Evolutionary conservation across 495 filamentous ascomycete genomes (phyloP).

Genomic region (Hyphodiscus hymeniophilus): DNA sequence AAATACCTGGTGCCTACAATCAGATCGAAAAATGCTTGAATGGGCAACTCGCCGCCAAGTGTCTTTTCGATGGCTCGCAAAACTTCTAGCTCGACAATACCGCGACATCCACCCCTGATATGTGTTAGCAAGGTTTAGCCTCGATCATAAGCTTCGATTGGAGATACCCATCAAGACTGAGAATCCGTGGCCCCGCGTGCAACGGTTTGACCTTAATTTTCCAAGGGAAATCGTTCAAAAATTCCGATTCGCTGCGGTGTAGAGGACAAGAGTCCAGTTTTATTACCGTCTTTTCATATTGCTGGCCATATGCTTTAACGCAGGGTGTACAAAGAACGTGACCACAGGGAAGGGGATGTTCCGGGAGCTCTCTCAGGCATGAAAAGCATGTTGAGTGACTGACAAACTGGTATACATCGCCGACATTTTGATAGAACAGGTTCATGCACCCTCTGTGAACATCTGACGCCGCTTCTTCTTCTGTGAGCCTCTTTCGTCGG

Average conservation of each 20-base stretch:
- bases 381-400: conserved; percentile 42
- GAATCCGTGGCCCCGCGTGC: conserved; percentile 40
- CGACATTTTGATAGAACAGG: conserved; percentile 23
- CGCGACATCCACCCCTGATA: conserved; percentile 41
- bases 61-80: conserved; percentile 33
- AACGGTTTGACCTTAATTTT: conserved; percentile 33
- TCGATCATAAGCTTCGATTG: neutral
- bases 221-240: conserved; percentile 32
- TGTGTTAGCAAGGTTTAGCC: conserved; percentile 1
- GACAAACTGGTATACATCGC: conserved; percentile 20
- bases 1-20: conserved; percentile 47
- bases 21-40: conserved; percentile 41
- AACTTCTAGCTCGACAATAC: conserved; percentile 39
- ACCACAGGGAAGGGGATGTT: conserved; percentile 47
- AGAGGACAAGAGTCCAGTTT: conserved; percentile 29
- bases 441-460: conserved; percentile 12
- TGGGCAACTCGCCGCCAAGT: conserved; percentile 30
- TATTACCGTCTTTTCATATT: conserved; percentile 24
- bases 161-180: conserved; percentile 47
- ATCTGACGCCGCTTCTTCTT: neutral
- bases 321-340: conserved; percentile 49
- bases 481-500: neutral
- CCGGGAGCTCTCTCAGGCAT: conserved; percentile 42
- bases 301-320: conserved; percentile 17
- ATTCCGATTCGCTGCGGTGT: conserved; percentile 24